A percentile compares a stretch with the other conserved stretches of the same genome.
Evolutionary conservation across 1,284 basidiomycete genomes (phyloP).

Genomic region (Cryptococcus jaspeensis): DNA sequence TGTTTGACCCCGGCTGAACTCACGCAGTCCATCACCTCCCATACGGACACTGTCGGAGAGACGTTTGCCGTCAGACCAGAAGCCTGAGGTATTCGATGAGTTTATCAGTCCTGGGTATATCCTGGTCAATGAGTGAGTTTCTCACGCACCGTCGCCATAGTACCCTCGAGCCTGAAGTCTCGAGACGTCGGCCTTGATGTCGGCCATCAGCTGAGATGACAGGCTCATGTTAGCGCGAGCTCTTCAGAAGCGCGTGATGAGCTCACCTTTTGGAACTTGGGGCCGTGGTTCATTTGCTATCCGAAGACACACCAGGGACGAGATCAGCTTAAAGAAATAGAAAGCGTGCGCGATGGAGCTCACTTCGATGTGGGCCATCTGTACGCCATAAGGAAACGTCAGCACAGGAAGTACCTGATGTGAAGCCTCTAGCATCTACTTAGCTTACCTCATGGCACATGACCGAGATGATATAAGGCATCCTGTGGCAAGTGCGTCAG

Average conservation of each 20-base stretch:
- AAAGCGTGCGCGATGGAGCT: neutral
- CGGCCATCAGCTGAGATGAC: constrained; percentile 36
- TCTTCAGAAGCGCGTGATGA: no score
- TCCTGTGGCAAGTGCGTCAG: constrained; percentile 5
- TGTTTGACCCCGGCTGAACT: constrained; percentile 4
- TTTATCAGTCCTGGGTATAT: neutral
- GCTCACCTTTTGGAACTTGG: constrained; percentile 45
- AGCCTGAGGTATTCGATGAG: constrained; percentile 23
- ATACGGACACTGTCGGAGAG: constrained; percentile 39
- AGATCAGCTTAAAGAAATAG: neutral
- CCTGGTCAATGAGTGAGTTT: neutral
- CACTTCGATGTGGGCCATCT: constrained; percentile 51
- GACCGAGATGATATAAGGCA: constrained; percentile 44
- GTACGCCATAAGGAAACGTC: neutral
- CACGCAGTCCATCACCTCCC: constrained; percentile 42
- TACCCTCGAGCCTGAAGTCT: constrained; percentile 42
- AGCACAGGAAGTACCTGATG: neutral
- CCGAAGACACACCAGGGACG: no score
- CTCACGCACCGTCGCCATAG: constrained; percentile 45
- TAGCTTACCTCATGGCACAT: constrained; percentile 51
- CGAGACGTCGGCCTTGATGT: constrained; percentile 44
- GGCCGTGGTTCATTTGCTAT: constrained; percentile 52
- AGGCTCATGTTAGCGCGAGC: constrained; percentile 4
- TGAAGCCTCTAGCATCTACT: neutral
- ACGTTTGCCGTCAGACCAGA: constrained; percentile 47